phyloP scores from a whole-genome alignment of 2,329 filamentous ascomycete genomes.

The Arthrinium phaeospermum region DNA sequence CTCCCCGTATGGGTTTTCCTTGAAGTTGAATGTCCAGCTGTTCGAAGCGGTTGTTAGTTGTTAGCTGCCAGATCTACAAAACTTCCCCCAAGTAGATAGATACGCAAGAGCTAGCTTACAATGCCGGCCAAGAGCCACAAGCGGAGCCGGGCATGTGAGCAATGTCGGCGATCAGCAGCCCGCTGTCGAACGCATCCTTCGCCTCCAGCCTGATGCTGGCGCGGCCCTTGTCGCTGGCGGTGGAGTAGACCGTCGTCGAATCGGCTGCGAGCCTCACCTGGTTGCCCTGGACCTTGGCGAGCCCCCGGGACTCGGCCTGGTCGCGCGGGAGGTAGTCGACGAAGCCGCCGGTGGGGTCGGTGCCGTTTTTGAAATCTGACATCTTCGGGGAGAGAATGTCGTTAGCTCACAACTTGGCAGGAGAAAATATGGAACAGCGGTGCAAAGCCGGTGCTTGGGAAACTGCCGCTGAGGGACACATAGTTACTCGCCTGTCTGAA shows the following conservation, averaged over 20 bases:
- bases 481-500: background rate
- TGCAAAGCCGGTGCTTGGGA: background rate
- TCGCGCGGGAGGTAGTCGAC: background rate
- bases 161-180: conserved; percentile 75
- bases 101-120: conserved; percentile 34
- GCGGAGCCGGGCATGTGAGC: conserved; percentile 69
- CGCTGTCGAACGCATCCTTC: conserved; percentile 59
- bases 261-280: background rate
- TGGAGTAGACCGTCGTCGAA: background rate
- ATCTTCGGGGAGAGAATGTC: background rate
- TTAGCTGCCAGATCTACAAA: too few relatives aligned
- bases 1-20: conserved; percentile 73
- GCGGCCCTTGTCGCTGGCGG: background rate
- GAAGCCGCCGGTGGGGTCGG: background rate
- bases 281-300: background rate
- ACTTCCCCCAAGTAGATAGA: rapidly evolving
- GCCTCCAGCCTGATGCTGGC: background rate
- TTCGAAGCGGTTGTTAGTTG: background rate
- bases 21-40: conserved; percentile 66
- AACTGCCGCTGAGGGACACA: background rate
- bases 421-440: too few relatives aligned
- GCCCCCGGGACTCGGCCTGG: background rate
- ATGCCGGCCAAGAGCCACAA: conserved; percentile 80
- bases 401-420: background rate
- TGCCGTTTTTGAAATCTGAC: background rate